Evolutionary conservation across 2,329 filamentous ascomycete species (phyloP).

Genomic region (Penicillium sp.): DNA sequence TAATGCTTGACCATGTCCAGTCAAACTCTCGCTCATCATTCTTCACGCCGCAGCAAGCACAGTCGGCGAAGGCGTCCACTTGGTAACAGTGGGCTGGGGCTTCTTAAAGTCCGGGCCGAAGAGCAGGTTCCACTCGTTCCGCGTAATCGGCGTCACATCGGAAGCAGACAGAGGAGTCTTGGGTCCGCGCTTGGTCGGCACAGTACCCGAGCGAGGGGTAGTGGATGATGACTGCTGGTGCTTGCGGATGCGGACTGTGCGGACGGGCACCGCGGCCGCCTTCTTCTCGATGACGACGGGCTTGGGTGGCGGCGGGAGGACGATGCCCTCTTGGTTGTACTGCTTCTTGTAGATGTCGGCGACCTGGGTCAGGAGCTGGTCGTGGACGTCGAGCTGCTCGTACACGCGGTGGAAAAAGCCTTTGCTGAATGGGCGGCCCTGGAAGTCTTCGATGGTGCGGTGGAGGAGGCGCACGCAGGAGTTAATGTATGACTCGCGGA

Average conservation of each 20-base stretch:
- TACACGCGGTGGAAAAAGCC: slow-evolving; percentile 51
- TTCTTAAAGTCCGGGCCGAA: slow-evolving; percentile 37
- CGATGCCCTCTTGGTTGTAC: slow-evolving; percentile 46
- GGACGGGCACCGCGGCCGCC: slow-evolving; percentile 25
- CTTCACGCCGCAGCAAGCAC: slow-evolving; percentile 37
- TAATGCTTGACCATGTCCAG: neutral
- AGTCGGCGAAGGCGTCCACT: slow-evolving; percentile 43
- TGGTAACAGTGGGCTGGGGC: slow-evolving; percentile 39
- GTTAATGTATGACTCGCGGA: slow-evolving; percentile 40
- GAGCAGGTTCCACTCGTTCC: slow-evolving; percentile 49
- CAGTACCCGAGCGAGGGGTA: slow-evolving; percentile 24
- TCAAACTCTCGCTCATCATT: neutral
- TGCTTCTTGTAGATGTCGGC: slow-evolving; percentile 40
- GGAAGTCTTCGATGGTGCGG: slow-evolving; percentile 46
- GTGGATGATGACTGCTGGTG: slow-evolving; percentile 13
- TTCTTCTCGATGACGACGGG: slow-evolving; percentile 21
- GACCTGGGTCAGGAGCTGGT: slow-evolving; percentile 43
- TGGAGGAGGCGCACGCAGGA: slow-evolving; percentile 48
- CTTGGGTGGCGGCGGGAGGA: slow-evolving; percentile 32
- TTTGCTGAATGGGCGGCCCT: slow-evolving; percentile 48
- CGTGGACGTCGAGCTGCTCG: slow-evolving; percentile 45
- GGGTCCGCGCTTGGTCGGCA: slow-evolving; percentile 35
- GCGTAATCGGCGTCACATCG: slow-evolving; percentile 49
- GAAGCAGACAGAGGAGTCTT: slow-evolving; percentile 49
- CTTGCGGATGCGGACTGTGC: slow-evolving; percentile 27